Base-by-base conservation (phyloP, 1,139 yeast genomes). In the Pichia sp. region DNA sequence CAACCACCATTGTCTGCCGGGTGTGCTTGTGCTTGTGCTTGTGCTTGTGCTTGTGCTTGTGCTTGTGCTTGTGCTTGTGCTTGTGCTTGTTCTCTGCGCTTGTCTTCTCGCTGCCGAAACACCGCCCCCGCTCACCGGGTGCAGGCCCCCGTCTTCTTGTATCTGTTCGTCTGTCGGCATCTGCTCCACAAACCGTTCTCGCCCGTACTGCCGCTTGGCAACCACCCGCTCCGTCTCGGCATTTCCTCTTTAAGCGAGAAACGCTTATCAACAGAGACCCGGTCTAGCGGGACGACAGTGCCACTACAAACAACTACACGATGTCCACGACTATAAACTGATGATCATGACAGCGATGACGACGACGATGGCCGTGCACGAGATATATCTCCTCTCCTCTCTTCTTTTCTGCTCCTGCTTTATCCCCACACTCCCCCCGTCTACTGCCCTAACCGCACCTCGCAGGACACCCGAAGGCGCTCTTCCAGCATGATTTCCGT, bases 1-100 rank as follows among this genome's bases (percentile, higher is more conserved):
- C 59, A 51, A 65, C 71, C 4, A 58, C 57, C 42, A 70, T 69
- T 46, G 24, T 20, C 24, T 2, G 24, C 24, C 24, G 24, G 24
- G 24, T 20, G 24, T 20, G 24, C 24, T 20, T 20, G 24, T 20
- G 24, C 24, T 20, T 20, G 24, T 20, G 24, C 24, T 20, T 20
- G 24, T 20, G 2, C 24, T 20, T 20, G 24, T 3, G 3, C 24
- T 20, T 20, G 24, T 4, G 24, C 24, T 20, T 20, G 24, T 20
- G 24, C 24, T 20, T 20, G 24, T 20, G 24, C 24, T 20, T 20
- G 24, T 20, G 24, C 24, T 20, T 20, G 24, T 20, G 24, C 24
- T 20, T 20, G 24, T 20, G 24, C 24, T 20, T 20, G 24, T 20
- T 20, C 24, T 20, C 2, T 20, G 24, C 24, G 3, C 24, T 20